Conservation (phyloP, 2,329 filamentous ascomycete genomes). For the Chalaropsis ovoidea region DNA sequence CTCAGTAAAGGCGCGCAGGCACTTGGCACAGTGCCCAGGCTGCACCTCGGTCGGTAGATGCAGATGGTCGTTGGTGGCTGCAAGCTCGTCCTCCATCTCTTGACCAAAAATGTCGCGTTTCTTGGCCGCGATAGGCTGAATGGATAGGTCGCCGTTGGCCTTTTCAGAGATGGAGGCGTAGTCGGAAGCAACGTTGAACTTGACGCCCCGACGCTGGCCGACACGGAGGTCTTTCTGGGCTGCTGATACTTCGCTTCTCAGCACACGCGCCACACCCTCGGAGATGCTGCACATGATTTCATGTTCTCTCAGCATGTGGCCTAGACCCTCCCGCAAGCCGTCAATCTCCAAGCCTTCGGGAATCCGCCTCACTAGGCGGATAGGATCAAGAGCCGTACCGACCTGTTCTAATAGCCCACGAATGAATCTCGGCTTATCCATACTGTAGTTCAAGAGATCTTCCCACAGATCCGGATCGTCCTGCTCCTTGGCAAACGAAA, state of each 20-base stretch:
- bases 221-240: conserved; percentile 72
- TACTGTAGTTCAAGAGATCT: conserved; percentile 85
- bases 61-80: conserved; percentile 29
- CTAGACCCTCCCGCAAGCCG: conserved; percentile 76
- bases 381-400: conserved; percentile 85
- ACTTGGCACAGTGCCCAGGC: conserved; percentile 51
- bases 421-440: conserved; percentile 96
- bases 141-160: conserved; percentile 29
- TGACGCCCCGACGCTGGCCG: conserved; percentile 75
- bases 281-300: conserved; percentile 92
- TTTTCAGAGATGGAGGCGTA: conserved; percentile 33
- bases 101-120: conserved; percentile 27
- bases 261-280: conserved; percentile 74
- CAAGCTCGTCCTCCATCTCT: conserved; percentile 26
- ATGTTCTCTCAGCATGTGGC: conserved; percentile 87
- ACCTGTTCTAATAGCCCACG: conserved; percentile 85
- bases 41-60: conserved; percentile 32
- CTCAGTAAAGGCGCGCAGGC: conserved; percentile 46
- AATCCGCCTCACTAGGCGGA: conserved; percentile 79
- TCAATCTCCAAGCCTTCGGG: conserved; percentile 89
- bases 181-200: conserved; percentile 62
- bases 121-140: not conserved
- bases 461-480: conserved; percentile 91
- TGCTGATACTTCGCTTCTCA: conserved; percentile 74
- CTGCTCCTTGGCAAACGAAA: conserved; percentile 87